phyloP scores from a whole-genome alignment of 768 basidiomycete species.

The Coprinopsis sp. region DNA sequence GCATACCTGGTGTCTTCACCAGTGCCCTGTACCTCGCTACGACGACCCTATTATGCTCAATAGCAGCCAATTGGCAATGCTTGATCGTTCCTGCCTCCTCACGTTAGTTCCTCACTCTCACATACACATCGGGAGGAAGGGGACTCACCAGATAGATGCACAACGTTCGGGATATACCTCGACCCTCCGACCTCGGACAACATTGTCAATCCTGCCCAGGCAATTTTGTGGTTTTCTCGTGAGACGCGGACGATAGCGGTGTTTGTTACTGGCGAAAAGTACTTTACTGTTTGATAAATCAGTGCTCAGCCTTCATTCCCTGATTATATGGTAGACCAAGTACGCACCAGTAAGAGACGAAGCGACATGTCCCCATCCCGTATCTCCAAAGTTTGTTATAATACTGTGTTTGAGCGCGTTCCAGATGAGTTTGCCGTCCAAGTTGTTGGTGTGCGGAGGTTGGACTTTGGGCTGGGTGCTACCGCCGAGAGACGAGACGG shows the following conservation, averaged over 20 bases:
- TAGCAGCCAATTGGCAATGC: conserved; percentile 75
- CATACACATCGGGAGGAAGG: no score
- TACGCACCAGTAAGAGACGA: conserved; percentile 61
- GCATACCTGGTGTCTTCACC: conserved; percentile 40
- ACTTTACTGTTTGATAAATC: conserved; percentile 58
- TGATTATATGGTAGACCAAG: not conserved
- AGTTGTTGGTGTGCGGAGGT: no score
- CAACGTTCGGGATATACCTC: conserved; percentile 67
- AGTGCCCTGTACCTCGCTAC: conserved; percentile 60
- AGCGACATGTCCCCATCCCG: conserved; percentile 80
- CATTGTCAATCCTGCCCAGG: conserved; percentile 78
- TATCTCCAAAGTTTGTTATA: no score
- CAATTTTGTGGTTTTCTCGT: conserved; percentile 71
- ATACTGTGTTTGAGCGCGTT: no score
- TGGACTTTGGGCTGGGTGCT: conserved; percentile 16
- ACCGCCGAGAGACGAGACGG: conserved; percentile 27
- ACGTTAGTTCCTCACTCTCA: not conserved
- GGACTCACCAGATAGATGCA: conserved; percentile 76
- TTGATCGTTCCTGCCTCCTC: conserved; percentile 71
- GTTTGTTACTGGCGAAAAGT: conserved; percentile 79
- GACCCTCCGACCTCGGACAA: conserved; percentile 56
- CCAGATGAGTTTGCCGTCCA: no score
- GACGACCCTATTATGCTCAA: conserved; percentile 65
- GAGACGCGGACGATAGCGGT: conserved; percentile 84
- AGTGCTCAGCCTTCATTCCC: not conserved